Evolutionary conservation across 345 rosid species (phyloP).

Genomic region (Eucalyptus marginata): DNA sequence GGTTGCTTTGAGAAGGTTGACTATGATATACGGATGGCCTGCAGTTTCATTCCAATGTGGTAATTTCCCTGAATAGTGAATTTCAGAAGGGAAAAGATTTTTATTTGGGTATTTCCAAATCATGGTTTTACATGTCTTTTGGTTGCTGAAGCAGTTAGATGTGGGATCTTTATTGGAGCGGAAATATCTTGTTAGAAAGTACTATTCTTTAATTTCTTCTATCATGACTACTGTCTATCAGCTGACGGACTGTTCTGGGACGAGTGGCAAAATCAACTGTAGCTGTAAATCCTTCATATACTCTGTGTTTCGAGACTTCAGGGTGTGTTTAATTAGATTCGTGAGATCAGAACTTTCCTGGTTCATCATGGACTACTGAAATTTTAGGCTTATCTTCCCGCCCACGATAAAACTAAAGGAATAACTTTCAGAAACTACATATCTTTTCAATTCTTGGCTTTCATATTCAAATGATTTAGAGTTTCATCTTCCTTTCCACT

Average conservation of each 20-base stretch:
- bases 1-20: not conserved
- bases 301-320: not conserved
- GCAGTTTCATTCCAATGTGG: not conserved
- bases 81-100: not conserved
- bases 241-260: slow-evolving; percentile 52
- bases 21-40: not conserved
- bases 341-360: not conserved
- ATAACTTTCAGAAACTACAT: not conserved
- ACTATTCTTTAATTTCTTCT: not conserved
- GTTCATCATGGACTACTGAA: not conserved
- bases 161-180: too few relatives aligned
- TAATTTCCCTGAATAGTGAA: not conserved
- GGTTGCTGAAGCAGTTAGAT: not conserved
- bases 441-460: not conserved
- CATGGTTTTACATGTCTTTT: not conserved
- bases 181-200: not conserved
- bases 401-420: not conserved
- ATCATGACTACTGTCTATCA: slow-evolving; percentile 17
- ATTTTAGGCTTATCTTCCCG: not conserved
- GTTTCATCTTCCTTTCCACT: slow-evolving; percentile 21
- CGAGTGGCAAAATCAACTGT: slow-evolving; percentile 95
- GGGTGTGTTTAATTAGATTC: not conserved
- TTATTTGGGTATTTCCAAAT: not conserved
- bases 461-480: not conserved
- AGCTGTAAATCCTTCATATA: slow-evolving; percentile 91